Evolutionary conservation across 176 grass and related monocot genomes (phyloP).

Genomic region (Otatea glauca): DNA sequence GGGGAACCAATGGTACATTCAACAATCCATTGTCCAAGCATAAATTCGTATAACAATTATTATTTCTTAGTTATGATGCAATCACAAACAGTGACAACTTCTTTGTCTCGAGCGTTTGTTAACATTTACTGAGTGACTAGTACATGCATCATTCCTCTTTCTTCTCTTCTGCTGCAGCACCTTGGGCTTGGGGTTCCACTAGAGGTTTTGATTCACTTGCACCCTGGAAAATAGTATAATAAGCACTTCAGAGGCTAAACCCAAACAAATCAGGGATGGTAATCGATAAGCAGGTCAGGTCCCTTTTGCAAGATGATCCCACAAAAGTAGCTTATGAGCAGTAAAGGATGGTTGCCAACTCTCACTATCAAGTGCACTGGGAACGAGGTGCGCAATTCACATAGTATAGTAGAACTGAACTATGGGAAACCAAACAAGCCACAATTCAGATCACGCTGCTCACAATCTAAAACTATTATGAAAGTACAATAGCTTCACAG

Average conservation of each 20-base stretch:
- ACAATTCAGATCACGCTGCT: background rate
- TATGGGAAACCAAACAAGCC: background rate
- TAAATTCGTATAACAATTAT: slow-evolving; percentile 33
- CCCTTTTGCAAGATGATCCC: background rate
- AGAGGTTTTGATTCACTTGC: slow-evolving; percentile 47
- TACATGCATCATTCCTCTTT: slow-evolving; percentile 49
- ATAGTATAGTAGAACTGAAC: background rate
- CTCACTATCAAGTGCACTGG: background rate
- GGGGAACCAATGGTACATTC: background rate
- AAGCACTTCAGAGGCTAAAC: background rate
- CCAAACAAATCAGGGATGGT: background rate
- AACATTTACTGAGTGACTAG: background rate
- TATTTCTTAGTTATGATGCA: slow-evolving; percentile 32
- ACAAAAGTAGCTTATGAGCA: background rate
- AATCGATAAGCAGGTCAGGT: background rate
- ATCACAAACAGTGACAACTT: background rate
- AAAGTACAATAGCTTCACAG: background rate
- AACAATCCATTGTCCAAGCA: background rate
- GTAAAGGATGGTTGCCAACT: background rate
- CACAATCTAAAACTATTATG: background rate
- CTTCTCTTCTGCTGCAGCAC: slow-evolving; percentile 33
- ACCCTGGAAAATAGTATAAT: slow-evolving; percentile 42
- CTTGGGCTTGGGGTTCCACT: slow-evolving; percentile 41
- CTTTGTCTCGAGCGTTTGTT: background rate
- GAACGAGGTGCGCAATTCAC: background rate